A percentile compares a stretch with the other conserved stretches of the same genome.
These are phyloP conservation scores for Brachypodium distachyon DNA, from an alignment of 202 grass and related monocot species.

Conservation along the genomic window DNA sequence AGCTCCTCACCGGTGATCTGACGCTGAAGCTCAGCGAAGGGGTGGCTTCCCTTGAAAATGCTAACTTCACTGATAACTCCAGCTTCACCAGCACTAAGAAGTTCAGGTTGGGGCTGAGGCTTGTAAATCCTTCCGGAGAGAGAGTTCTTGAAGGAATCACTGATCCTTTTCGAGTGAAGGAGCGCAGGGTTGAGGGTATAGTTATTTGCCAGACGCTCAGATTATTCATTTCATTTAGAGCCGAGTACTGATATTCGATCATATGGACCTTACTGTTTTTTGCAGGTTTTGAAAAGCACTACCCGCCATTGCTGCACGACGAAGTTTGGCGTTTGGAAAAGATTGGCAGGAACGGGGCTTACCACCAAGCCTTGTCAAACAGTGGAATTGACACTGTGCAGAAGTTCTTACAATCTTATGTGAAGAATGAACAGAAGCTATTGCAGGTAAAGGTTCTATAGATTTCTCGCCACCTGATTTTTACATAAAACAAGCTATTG, in stretches of 20 bases:
- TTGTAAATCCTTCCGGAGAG: slow-evolving; percentile 22
- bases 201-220: background rate
- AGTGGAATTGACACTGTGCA: slow-evolving; percentile 41
- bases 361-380: slow-evolving; percentile 30
- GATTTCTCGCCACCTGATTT: background rate
- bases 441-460: slow-evolving; percentile 9
- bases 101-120: slow-evolving; percentile 57
- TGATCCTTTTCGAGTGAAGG: slow-evolving; percentile 47
- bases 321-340: slow-evolving; percentile 61
- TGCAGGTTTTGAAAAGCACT: slow-evolving; percentile 54
- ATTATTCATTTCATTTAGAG: background rate
- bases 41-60: slow-evolving; percentile 30
- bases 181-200: slow-evolving; percentile 53
- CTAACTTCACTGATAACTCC: slow-evolving; percentile 70
- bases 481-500: background rate
- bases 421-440: slow-evolving; percentile 29
- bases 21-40: slow-evolving; percentile 41
- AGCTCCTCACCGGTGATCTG: slow-evolving; percentile 28
- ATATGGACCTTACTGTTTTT: background rate
- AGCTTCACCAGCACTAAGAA: slow-evolving; percentile 48
- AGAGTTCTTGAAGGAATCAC: slow-evolving; percentile 63
- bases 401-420: slow-evolving; percentile 38
- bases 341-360: slow-evolving; percentile 42
- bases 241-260: background rate
- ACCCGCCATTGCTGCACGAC: slow-evolving; percentile 37